Evolutionary conservation across 192 early-diverging fungal species (phyloP), one percentile per base, ranked within the genome.

Genomic region (Backusella liffmaniae): DNA sequence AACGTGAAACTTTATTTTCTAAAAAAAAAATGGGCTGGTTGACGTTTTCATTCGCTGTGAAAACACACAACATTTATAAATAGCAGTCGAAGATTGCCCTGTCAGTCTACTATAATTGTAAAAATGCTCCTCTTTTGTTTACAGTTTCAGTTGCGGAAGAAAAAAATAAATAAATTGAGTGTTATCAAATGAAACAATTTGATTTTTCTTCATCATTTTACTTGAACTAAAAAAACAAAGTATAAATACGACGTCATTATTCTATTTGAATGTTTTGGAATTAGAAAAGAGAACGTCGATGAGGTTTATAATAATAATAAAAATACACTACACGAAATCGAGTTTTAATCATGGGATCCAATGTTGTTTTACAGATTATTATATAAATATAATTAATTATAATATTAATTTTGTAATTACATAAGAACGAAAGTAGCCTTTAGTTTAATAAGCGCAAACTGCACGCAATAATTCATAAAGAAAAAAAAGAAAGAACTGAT

Each of bases 401-500:
- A 18, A 6, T 49, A 18, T 18, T 49, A 49, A 49, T 18, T n/a
- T 49, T 49, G n/a, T 49, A 49, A 49, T 49, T 6, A 44, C 3
- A 44, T 13, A n/a, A 18, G 18, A 49, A 1, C 15, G 1, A n/a
- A n/a, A 49, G 18, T 6, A 18, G 16, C 15, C 46, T 49, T 49
- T 5, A 16, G 6, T n/a, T 49, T n/a, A 26, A 62, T 62, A 62
- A 62, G 56, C 21, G 26, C 56, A 26, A 39, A 39, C 56, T 59
- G 7, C 3, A 59, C 23, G n/a, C 6, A 26, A 29, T 62, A 62
- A 29, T 23, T 62, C 12, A 26, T 10, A 62, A 26, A 62, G 56
- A 62, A 62, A 62, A 49, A 62, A 62, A 62, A 62, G 56, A 62
- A 62, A 59, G 8, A n/a, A 56, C n/a, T 56, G n/a, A 21, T 9